Evolutionary conservation across 768 basidiomycete genomes (phyloP).

Genomic region (Kwoniella sp.): DNA sequence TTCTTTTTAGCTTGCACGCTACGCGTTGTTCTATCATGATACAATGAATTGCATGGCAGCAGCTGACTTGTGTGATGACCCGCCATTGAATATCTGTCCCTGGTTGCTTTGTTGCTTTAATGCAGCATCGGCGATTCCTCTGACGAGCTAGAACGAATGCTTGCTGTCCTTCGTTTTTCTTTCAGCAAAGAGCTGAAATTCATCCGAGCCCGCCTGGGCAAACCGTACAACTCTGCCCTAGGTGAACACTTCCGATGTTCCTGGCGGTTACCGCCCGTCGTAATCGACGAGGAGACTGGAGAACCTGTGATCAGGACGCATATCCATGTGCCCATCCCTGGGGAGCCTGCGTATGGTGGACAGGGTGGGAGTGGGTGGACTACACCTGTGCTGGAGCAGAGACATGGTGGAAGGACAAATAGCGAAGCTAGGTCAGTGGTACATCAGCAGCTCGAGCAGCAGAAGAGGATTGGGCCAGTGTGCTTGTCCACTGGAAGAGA

Average conservation of each 20-base stretch:
- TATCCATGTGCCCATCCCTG: conserved; percentile 52
- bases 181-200: conserved; percentile 95
- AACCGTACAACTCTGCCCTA: conserved; percentile 64
- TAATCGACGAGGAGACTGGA: conserved; percentile 50
- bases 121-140: conserved; percentile 84
- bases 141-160: conserved; percentile 91
- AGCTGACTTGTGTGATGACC: too few species aligned
- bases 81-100: too few species aligned
- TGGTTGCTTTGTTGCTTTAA: not conserved
- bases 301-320: conserved; percentile 54
- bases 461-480: too few species aligned
- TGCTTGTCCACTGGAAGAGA: too few species aligned
- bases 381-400: conserved; percentile 43
- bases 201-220: conserved; percentile 86
- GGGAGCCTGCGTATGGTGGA: conserved; percentile 50
- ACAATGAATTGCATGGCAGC: too few species aligned
- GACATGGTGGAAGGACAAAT: conserved; percentile 38
- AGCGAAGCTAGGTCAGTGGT: conserved; percentile 40
- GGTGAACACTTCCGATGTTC: conserved; percentile 58
- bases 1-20: too few species aligned
- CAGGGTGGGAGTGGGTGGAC: conserved; percentile 50
- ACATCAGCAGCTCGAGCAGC: not conserved
- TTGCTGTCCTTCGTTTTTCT: conserved; percentile 82
- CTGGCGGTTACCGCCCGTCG: conserved; percentile 53
- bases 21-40: not conserved